A percentile compares a stretch with the other conserved stretches of the same genome.
These are phyloP conservation scores for Microbotryomycetes sp. DNA, from an alignment of 1,284 basidiomycete species.

Conservation along the genomic window DNA sequence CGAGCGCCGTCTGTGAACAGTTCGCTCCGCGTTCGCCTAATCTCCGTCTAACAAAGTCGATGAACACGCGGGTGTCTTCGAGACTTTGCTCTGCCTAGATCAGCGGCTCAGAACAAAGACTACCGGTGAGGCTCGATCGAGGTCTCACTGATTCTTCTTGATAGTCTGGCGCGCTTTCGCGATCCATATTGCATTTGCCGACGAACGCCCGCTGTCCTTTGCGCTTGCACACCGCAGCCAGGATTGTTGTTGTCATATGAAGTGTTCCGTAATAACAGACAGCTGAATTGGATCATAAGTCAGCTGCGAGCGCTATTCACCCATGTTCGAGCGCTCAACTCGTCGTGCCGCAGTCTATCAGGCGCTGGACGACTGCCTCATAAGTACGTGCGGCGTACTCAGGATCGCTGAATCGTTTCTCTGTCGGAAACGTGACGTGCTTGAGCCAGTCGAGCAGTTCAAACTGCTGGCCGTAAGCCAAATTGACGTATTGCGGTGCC, in stretches of 20 bases:
- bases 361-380: conserved; percentile 61
- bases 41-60: conserved; percentile 52
- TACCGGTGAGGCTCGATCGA: too few species aligned
- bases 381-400: conserved; percentile 68
- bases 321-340: background rate
- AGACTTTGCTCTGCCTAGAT: conserved; percentile 46
- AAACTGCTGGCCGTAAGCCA: conserved; percentile 40
- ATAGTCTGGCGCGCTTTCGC: conserved; percentile 63
- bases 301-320: background rate
- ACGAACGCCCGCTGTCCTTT: conserved; percentile 79
- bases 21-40: conserved; percentile 1
- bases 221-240: conserved; percentile 66
- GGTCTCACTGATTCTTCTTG: conserved; percentile 53
- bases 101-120: background rate
- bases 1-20: conserved; percentile 47
- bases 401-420: conserved; percentile 62
- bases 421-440: conserved; percentile 80
- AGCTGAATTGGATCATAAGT: conserved; percentile 46
- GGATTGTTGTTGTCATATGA: conserved; percentile 69
- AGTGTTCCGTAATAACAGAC: conserved; percentile 85
- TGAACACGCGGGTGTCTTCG: conserved; percentile 55
- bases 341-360: conserved; percentile 68
- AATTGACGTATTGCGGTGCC: conserved; percentile 27
- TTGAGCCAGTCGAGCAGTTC: conserved; percentile 87
- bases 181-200: conserved; percentile 92